A percentile compares a stretch with the other conserved stretches of the same genome.
Evolutionary conservation across 352 stramenopile genomes (phyloP).

Genomic region (Detonula confervacea): DNA sequence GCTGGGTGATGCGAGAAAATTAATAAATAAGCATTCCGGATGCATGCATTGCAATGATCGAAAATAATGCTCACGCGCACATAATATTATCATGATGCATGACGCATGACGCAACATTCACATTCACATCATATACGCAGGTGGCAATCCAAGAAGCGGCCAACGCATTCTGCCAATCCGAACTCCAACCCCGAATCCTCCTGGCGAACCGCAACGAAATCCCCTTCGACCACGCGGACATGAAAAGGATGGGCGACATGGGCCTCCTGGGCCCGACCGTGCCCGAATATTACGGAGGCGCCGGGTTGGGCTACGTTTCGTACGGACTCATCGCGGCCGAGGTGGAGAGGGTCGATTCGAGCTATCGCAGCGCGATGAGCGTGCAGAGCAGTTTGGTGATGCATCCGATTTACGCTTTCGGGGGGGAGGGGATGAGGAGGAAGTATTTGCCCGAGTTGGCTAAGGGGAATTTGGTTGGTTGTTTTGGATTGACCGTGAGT

Average conservation of each 20-base stretch:
- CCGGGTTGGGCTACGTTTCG: slow-evolving; percentile 93
- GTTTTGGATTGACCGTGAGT: slow-evolving; percentile 94
- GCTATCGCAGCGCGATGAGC: slow-evolving; percentile 96
- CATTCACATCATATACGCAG: not conserved
- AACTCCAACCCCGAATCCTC: slow-evolving; percentile 93
- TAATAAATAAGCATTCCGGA: too few relatives aligned
- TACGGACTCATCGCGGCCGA: slow-evolving; percentile 97
- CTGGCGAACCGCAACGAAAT: slow-evolving; percentile 93
- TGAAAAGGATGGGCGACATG: slow-evolving; percentile 90
- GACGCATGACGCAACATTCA: too few relatives aligned
- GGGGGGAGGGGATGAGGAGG: slow-evolving; percentile 94
- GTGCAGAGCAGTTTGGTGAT: slow-evolving; percentile 97
- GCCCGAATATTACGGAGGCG: slow-evolving; percentile 92
- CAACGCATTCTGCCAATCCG: slow-evolving; percentile 92
- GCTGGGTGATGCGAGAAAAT: too few relatives aligned
- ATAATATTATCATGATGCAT: too few relatives aligned
- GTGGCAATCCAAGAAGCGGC: slow-evolving; percentile 89
- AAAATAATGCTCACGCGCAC: not conserved
- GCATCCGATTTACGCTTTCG: slow-evolving; percentile 98
- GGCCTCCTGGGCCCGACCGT: slow-evolving; percentile 95
- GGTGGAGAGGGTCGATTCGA: slow-evolving; percentile 95
- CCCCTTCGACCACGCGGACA: slow-evolving; percentile 92
- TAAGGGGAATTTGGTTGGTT: slow-evolving; percentile 94
- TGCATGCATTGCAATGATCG: not conserved
- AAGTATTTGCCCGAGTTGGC: slow-evolving; percentile 96